phyloP scores from a whole-genome alignment of 805 yeast genomes.

The Starmerella bombicola region DNA sequence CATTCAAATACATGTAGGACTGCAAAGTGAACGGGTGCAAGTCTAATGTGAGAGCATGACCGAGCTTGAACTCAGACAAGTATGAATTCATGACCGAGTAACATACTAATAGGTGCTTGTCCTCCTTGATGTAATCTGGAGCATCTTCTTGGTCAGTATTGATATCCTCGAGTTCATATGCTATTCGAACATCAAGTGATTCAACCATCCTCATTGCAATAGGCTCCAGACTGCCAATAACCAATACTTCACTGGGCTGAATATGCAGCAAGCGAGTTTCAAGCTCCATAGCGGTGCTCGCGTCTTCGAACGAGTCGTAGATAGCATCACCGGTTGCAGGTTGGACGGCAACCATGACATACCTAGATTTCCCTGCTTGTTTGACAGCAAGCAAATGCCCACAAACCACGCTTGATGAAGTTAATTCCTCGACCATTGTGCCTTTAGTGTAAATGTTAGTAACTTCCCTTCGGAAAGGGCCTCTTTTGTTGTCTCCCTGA shows the following conservation, averaged over 20 bases:
- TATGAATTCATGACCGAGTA: slow-evolving; percentile 35
- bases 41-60: slow-evolving; percentile 38
- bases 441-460: slow-evolving; percentile 69
- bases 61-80: slow-evolving; percentile 51
- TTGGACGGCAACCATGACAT: slow-evolving; percentile 50
- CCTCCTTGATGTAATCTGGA: neutral
- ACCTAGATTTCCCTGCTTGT: slow-evolving; percentile 1
- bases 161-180: no score
- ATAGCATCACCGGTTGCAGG: slow-evolving; percentile 65
- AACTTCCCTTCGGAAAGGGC: slow-evolving; percentile 54
- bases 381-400: slow-evolving; percentile 24
- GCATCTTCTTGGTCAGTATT: neutral
- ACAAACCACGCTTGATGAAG: slow-evolving; percentile 16
- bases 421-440: slow-evolving; percentile 59
- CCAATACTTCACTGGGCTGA: slow-evolving; percentile 62
- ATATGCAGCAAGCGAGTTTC: slow-evolving; percentile 65
- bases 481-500: slow-evolving; percentile 38
- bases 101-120: slow-evolving; percentile 15
- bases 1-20: slow-evolving; percentile 43
- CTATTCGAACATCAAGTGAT: slow-evolving; percentile 12
- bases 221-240: slow-evolving; percentile 25
- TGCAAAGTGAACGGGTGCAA: slow-evolving; percentile 40
- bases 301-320: slow-evolving; percentile 59
- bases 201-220: slow-evolving; percentile 7
- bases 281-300: slow-evolving; percentile 42